phyloP scores from a whole-genome alignment of 2,329 filamentous ascomycete genomes.

The Gyromitra esculenta region DNA sequence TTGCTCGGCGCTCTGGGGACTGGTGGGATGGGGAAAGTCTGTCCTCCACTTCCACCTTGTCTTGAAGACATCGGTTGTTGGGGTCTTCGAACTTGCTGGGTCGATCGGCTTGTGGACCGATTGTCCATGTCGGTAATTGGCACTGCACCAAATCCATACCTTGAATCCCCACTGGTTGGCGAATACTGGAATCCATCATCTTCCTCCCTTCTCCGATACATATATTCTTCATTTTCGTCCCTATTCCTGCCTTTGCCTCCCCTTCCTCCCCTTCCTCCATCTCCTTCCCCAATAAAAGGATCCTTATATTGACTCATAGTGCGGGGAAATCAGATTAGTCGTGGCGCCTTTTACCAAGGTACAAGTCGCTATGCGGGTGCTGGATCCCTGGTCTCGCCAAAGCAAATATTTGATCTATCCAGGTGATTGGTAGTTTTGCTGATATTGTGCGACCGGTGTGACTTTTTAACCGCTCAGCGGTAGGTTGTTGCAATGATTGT shows the following conservation, averaged over 20 bases:
- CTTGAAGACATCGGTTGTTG: conserved; percentile 47
- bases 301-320: conserved; percentile 45
- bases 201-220: conserved; percentile 41
- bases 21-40: conserved; percentile 36
- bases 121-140: conserved; percentile 34
- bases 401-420: not conserved
- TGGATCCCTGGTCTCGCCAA: conserved; percentile 8
- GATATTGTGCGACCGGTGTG: conserved; percentile 38
- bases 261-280: conserved; percentile 20
- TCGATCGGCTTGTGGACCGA: conserved; percentile 32
- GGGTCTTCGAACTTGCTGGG: conserved; percentile 42
- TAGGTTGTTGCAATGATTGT: conserved; percentile 21
- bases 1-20: conserved; percentile 34
- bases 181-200: conserved; percentile 38
- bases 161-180: conserved; percentile 25
- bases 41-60: conserved; percentile 38
- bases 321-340: conserved; percentile 23
- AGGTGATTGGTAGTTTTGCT: conserved; percentile 17
- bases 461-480: conserved; percentile 53
- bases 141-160: conserved; percentile 35
- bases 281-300: conserved; percentile 39
- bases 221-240: conserved; percentile 34
- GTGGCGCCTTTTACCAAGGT: conserved; percentile 28
- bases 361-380: conserved; percentile 14
- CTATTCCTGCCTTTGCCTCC: conserved; percentile 25